phyloP scores from a whole-genome alignment of 768 basidiomycete genomes.

The Galerina marginata region DNA sequence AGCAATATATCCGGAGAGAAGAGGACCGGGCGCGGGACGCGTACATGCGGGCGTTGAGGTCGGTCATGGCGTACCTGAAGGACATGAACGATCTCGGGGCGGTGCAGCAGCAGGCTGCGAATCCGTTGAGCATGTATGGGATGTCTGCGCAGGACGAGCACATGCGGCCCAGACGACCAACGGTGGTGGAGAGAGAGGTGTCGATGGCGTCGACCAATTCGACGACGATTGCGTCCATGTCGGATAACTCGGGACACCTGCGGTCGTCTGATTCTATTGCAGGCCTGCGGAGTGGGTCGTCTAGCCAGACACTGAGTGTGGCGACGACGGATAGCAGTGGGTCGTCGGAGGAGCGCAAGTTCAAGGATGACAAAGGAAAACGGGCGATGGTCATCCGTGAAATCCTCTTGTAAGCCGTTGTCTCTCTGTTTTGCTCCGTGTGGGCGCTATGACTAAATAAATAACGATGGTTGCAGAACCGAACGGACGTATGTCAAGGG shows the following conservation, averaged over 20 bases:
- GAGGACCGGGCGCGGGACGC: constrained; percentile 74
- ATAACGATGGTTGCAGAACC: constrained; percentile 59
- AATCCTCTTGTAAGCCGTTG: constrained; percentile 77
- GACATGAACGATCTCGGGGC: constrained; percentile 93
- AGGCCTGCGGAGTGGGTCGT: constrained; percentile 62
- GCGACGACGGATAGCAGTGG: constrained; percentile 77
- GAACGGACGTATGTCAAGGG: constrained; percentile 95
- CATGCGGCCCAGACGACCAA: constrained; percentile 68
- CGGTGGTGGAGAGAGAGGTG: constrained; percentile 67
- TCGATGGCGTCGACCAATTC: constrained; percentile 58
- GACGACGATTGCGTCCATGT: constrained; percentile 40
- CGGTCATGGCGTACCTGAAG: constrained; percentile 93
- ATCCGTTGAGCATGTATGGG: constrained; percentile 64
- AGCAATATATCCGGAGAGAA: constrained; percentile 63
- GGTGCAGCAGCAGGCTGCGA: constrained; percentile 56
- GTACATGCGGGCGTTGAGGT: constrained; percentile 81
- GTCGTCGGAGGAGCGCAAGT: constrained; percentile 82
- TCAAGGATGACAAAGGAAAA: constrained; percentile 89
- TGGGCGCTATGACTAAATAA: constrained; percentile 18
- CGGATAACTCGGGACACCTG: constrained; percentile 58
- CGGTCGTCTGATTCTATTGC: constrained; percentile 69
- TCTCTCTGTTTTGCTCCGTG: constrained; percentile 4
- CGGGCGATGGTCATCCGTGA: constrained; percentile 86
- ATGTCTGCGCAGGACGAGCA: constrained; percentile 46
- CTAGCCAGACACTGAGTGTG: constrained; percentile 73